Evolutionary conservation across 441 rosid genomes (phyloP).

Genomic region (Flueggea neowawraea): DNA sequence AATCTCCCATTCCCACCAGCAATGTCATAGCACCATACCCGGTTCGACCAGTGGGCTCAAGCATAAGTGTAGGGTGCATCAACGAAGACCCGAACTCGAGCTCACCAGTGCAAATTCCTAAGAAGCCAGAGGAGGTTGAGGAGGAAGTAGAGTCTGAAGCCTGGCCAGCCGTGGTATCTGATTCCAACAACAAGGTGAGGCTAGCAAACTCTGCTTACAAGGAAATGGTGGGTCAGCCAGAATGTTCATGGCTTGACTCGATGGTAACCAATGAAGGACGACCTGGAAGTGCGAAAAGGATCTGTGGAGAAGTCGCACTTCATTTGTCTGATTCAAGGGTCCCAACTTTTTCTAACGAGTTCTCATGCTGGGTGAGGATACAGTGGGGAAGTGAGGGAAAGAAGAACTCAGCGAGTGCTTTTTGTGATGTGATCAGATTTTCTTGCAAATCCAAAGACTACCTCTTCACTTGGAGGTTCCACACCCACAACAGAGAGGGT

Average conservation of each 20-base stretch:
- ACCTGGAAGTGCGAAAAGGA: constrained; percentile 43
- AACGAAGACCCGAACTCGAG: constrained; percentile 24
- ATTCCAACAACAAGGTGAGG: constrained; percentile 74
- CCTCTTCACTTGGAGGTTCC: constrained; percentile 75
- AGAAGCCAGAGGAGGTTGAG: constrained; percentile 66
- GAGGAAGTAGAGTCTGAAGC: constrained; percentile 69
- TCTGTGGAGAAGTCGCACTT: constrained; percentile 76
- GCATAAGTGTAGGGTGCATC: constrained; percentile 59
- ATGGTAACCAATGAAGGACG: constrained; percentile 35
- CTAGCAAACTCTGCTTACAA: constrained; percentile 84
- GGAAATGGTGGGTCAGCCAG: constrained; percentile 97
- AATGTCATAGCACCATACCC: constrained; percentile 64
- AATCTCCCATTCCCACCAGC: constrained; percentile 16
- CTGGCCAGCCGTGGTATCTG: constrained; percentile 67
- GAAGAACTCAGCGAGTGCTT: constrained; percentile 44
- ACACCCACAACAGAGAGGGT: constrained; percentile 29
- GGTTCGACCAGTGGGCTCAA: constrained; percentile 71
- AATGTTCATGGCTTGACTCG: constrained; percentile 81
- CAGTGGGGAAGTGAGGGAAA: constrained; percentile 67
- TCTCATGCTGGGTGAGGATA: constrained; percentile 90
- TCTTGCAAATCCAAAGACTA: constrained; percentile 68
- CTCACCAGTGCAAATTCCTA: constrained; percentile 23
- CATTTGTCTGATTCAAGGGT: constrained; percentile 35
- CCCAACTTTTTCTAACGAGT: constrained; percentile 42
- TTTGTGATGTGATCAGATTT: constrained; percentile 66